Evolutionary conservation across 1,284 basidiomycete species (phyloP).

Genomic region (Rhizoctonia solani): DNA sequence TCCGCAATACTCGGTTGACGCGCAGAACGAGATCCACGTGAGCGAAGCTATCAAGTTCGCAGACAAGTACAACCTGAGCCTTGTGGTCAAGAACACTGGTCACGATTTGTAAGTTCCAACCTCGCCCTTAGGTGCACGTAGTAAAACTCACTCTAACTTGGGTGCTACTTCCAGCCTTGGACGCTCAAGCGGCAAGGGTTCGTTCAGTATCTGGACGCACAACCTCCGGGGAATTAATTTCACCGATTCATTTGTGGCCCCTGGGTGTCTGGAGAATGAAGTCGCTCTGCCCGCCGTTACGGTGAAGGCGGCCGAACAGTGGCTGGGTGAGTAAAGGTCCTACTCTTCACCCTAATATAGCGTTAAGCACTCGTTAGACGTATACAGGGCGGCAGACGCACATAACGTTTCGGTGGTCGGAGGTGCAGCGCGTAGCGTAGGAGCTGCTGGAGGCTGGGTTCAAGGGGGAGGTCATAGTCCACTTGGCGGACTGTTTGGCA

Average conservation of each 20-base stretch:
- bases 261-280: neutral
- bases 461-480: conserved; percentile 34
- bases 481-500: conserved; percentile 19
- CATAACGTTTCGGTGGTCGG: conserved; percentile 29
- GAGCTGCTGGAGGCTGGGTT: conserved; percentile 36
- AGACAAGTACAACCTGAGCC: neutral
- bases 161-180: conserved; percentile 12
- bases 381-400: conserved; percentile 28
- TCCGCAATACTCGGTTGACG: conserved; percentile 14
- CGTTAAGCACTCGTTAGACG: neutral
- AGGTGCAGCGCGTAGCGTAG: conserved; percentile 29
- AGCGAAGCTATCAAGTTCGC: conserved; percentile 17
- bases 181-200: conserved; percentile 22
- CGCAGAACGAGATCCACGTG: neutral
- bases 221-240: conserved; percentile 28
- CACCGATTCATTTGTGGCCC: conserved; percentile 22
- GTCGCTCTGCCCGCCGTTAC: conserved; percentile 12
- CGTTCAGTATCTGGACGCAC: conserved; percentile 33
- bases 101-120: conserved; percentile 20
- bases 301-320: conserved; percentile 15
- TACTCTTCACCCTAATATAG: neutral
- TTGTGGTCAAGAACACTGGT: conserved; percentile 31
- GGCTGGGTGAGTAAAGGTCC: conserved; percentile 3
- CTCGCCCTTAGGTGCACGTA: neutral
- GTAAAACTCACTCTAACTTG: neutral